Evolutionary conservation across 176 grass and related monocot species (phyloP).

Genomic region (Cenchrus purpureus): DNA sequence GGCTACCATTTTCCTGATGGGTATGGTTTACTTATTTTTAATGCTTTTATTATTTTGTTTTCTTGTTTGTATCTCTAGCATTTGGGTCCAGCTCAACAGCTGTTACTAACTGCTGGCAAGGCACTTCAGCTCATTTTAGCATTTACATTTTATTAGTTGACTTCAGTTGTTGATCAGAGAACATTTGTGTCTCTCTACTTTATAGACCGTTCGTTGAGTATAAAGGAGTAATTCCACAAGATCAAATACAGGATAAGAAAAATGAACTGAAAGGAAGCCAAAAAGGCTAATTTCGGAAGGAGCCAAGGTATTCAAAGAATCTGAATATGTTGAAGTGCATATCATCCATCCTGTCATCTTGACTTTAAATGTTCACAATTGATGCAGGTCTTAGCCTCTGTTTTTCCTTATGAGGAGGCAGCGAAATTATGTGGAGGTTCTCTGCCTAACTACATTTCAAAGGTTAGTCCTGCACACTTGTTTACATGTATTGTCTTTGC

Average conservation of each 20-base stretch:
- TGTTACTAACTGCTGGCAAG: background rate
- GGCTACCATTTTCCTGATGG: slow-evolving; percentile 88
- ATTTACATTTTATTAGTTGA: slow-evolving; percentile 32
- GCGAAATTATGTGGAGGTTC: slow-evolving; percentile 69
- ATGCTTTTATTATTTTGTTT: slow-evolving; percentile 9
- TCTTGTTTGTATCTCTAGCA: background rate
- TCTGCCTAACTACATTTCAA: slow-evolving; percentile 85
- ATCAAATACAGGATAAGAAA: slow-evolving; percentile 63
- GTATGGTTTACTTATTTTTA: slow-evolving; percentile 39
- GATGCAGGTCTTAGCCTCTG: slow-evolving; percentile 65
- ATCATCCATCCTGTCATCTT: background rate
- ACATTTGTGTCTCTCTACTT: background rate
- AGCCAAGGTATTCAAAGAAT: slow-evolving; percentile 54
- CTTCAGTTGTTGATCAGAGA: background rate
- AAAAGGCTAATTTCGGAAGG: slow-evolving; percentile 73
- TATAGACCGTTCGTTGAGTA: slow-evolving; percentile 78
- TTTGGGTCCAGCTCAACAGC: background rate
- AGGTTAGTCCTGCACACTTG: slow-evolving; percentile 49
- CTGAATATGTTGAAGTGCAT: background rate
- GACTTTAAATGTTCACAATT: slow-evolving; percentile 18
- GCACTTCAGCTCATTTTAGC: background rate
- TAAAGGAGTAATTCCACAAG: slow-evolving; percentile 64
- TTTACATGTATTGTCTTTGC: background rate
- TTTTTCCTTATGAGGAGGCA: slow-evolving; percentile 82
- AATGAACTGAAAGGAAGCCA: slow-evolving; percentile 73